Base-by-base conservation (phyloP, 257 asterid species). In the Ballota nigra region DNA sequence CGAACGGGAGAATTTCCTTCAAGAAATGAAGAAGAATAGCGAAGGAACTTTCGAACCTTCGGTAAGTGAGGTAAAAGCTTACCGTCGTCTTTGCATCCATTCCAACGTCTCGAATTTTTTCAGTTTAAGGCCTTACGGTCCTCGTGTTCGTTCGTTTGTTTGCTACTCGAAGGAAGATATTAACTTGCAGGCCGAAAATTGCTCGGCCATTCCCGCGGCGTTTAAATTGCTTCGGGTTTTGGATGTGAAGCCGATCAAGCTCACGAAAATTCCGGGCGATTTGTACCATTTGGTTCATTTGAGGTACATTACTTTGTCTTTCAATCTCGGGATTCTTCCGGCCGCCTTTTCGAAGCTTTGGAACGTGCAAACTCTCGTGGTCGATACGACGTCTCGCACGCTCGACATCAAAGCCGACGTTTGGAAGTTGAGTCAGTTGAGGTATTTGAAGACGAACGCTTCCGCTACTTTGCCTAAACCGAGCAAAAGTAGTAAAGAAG, bases 351-450 rank as follows among this genome's bases (percentile, higher is more conserved):
- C 83, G 15, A 77, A 75, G 11, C 85, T 88, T 9, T 78, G 86
- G 89, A 85, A 79, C 66, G 6, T 88, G 0, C 85, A 88, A 10
- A 86, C 95, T 5, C 75, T 88, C 15, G 11, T 86, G 23, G 73
- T 85, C 12, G 77, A 81, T n/a, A 87, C 94, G 0, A 28, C 74
- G 15, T 47, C 62, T 5, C 77, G 78, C 26, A 68, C 70, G 4
- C 81, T 87, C 3, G 83, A 75, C 0, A 64, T 85, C 19, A 80
- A 75, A 41, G 84, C 84, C 0, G 80, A 85, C 63, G 70, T 87
- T 20, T 83, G 86, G 89, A 80, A 68, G 69, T 60, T 85, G 87
- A 58, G 52, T 3, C 84, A 74, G 34, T 43, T 87, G 6, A 82
- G 87, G 70, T 84, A 83, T 72, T 28, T 87, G 4, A 77, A 80